Conservation (phyloP, 768 basidiomycete species). For the Leccinum broughii region DNA sequence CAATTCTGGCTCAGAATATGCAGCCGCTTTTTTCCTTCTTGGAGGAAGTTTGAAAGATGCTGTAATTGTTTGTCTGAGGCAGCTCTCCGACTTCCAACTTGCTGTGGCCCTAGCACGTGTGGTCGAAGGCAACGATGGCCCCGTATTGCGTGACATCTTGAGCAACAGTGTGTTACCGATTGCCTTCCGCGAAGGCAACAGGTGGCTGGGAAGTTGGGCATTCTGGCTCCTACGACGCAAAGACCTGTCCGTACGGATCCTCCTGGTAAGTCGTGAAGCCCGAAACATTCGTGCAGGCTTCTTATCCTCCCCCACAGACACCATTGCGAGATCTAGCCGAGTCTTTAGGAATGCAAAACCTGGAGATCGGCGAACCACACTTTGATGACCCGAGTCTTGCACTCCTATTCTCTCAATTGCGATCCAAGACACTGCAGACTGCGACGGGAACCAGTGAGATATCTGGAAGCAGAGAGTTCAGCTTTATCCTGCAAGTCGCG, state of each 20-base stretch:
- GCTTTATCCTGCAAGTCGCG: slow-evolving; percentile 90
- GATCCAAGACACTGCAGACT: slow-evolving; percentile 83
- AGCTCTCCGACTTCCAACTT: slow-evolving; percentile 87
- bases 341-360: slow-evolving; percentile 51
- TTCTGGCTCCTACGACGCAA: slow-evolving; percentile 91
- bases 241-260: slow-evolving; percentile 86
- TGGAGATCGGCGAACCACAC: slow-evolving; percentile 77
- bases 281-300: neutral
- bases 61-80: slow-evolving; percentile 84
- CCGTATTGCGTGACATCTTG: slow-evolving; percentile 69
- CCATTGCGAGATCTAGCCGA: slow-evolving; percentile 73
- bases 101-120: slow-evolving; percentile 85
- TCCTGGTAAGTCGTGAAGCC: slow-evolving; percentile 60
- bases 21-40: slow-evolving; percentile 97
- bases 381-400: slow-evolving; percentile 95
- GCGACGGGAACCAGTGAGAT: slow-evolving; percentile 93
- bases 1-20: slow-evolving; percentile 68
- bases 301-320: slow-evolving; percentile 44
- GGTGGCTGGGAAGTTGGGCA: slow-evolving; percentile 95
- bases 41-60: slow-evolving; percentile 89
- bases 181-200: slow-evolving; percentile 84
- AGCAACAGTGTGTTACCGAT: slow-evolving; percentile 75
- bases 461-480: slow-evolving; percentile 85
- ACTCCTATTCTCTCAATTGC: slow-evolving; percentile 85
- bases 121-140: slow-evolving; percentile 81